Percentiles rank a stretch among this genome's conserved stretches.
Conservation (phyloP, 306 rosid genomes). For the Lathyrus aphaca region DNA sequence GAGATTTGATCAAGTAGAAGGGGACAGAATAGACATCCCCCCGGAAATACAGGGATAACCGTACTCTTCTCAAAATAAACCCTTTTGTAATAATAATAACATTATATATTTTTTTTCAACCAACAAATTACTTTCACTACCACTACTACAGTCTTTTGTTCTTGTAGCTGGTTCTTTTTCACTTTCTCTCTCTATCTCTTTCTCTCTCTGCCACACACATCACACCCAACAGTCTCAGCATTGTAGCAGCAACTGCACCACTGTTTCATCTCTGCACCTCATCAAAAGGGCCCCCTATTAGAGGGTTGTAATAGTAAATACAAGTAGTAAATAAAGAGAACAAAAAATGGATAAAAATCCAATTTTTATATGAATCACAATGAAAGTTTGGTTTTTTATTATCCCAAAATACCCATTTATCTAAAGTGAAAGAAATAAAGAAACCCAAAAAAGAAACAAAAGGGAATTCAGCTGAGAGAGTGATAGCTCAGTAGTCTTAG, state of each 20-base stretch:
- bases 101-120: conserved; percentile 20
- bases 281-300: conserved; percentile 29
- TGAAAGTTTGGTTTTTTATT: conserved; percentile 62
- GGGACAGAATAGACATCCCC: conserved; percentile 98
- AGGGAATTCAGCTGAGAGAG: conserved; percentile 42
- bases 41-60: conserved; percentile 90
- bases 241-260: conserved; percentile 66
- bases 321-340: too few species aligned
- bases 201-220: conserved; percentile 83
- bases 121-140: conserved; percentile 48
- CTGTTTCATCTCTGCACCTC: conserved; percentile 56
- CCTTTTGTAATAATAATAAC: conserved; percentile 47
- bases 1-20: conserved; percentile 83
- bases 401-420: conserved; percentile 48
- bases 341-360: conserved; percentile 21
- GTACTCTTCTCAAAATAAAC: conserved; percentile 57
- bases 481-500: conserved; percentile 42
- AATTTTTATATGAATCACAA: conserved; percentile 37
- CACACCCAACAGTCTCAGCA: conserved; percentile 84
- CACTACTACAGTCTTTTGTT: conserved; percentile 41
- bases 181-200: conserved; percentile 5
- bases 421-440: conserved; percentile 35
- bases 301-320: neutral
- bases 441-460: conserved; percentile 47
- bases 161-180: conserved; percentile 14